These are phyloP conservation scores for Fraxinus platypoda DNA, from an alignment of 305 asterid genomes.

Conservation along the genomic window DNA sequence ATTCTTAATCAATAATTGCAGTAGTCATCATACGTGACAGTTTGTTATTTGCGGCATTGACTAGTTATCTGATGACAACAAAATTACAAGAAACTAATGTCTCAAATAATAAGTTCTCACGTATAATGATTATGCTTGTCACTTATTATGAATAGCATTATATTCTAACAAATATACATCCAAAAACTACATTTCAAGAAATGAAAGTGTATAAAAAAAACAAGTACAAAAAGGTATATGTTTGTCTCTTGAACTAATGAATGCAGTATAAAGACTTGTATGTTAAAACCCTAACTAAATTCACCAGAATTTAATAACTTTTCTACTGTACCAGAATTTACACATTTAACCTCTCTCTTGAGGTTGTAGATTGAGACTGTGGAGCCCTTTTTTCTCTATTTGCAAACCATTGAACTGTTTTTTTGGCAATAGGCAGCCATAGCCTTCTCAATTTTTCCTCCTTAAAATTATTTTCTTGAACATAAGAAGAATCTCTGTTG, in stretches of 20 bases:
- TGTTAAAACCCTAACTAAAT: background rate
- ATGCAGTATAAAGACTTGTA: background rate
- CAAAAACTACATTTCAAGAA: background rate
- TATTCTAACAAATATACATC: background rate
- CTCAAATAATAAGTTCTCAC: too few relatives aligned
- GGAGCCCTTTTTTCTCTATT: slow-evolving; percentile 42
- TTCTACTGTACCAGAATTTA: slow-evolving; percentile 3
- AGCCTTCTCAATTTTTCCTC: slow-evolving; percentile 42
- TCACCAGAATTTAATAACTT: background rate
- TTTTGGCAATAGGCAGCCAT: slow-evolving; percentile 69
- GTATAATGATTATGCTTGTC: too few relatives aligned
- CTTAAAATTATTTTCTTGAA: slow-evolving; percentile 17
- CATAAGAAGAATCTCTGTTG: background rate
- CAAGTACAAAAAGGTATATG: background rate
- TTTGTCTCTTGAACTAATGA: background rate
- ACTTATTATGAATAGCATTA: too few relatives aligned
- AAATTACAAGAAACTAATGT: too few relatives aligned
- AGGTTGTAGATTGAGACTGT: background rate
- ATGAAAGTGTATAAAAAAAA: background rate
- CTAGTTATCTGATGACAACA: too few relatives aligned
- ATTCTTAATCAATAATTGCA: too few relatives aligned
- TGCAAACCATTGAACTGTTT: slow-evolving; percentile 66
- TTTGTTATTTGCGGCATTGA: too few relatives aligned
- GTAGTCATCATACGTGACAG: too few relatives aligned
- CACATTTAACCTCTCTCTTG: slow-evolving; percentile 21